Base-by-base conservation (phyloP, 1,139 yeast genomes). In the Eremothecium coryli region DNA sequence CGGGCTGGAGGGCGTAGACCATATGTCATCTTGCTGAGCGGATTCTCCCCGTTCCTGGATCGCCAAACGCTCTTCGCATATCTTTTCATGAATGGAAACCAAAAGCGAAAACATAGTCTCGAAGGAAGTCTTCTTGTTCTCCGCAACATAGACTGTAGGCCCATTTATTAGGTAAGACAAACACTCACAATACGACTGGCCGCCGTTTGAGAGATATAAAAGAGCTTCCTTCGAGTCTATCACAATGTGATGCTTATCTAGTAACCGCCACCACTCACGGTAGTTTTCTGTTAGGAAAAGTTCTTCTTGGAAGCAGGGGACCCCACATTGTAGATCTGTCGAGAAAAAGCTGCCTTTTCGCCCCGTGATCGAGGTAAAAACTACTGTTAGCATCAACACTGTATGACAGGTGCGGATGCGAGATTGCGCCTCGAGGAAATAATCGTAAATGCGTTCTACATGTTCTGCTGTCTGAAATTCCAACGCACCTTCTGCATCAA, bases 351-450 rank as follows among this genome's bases (percentile, higher is more conserved):
- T 60, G 48, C 77, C 70, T 8, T 72, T 71, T 10, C 73, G 61
- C n/a, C 80, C 88, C 43, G 76, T 71, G 41, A 80, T 65, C 2
- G 82, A 70, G 1, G 86, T 73, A 51, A 84, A 70, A 42, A 84
- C 61, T 23, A 80, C 77, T 36, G 85, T 78, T 13, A 86, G 66
- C 50, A 81, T 67, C 48, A 84, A 76, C 34, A 86, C 74, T 3
- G 80, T 79, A 49, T 82, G 93, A 49, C 88, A 71, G 0, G 95
- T 84, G 50, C 96, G 70, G 36, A 86, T 82, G 47, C 95, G 69
- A 26, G 90, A 76, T 60, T 88, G 96, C 0, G 86, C 82, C 52
- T 71, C 64, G 24, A 85, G 67, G 50, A 86, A 88, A 56, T 82
- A 82, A 37, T 79, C 76, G 64, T 76, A 82, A 48, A 76, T 74